These are phyloP conservation scores for Verticillium klebahnii DNA, from an alignment of 2,329 filamentous ascomycete species.

Conservation along the genomic window DNA sequence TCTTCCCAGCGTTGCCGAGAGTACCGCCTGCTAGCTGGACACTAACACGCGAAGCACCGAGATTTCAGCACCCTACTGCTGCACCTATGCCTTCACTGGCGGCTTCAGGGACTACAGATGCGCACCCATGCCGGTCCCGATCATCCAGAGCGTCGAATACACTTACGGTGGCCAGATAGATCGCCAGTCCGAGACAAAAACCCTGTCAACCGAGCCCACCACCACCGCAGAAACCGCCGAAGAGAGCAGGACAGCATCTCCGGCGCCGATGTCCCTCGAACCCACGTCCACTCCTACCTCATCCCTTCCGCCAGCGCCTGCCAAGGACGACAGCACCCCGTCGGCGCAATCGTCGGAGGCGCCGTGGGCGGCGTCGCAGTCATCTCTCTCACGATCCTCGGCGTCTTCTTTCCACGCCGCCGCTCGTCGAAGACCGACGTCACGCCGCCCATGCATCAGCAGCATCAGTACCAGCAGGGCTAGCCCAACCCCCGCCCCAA, in stretches of 20 bases:
- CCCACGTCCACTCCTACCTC: background rate
- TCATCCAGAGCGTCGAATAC: constrained; percentile 1
- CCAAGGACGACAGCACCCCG: constrained; percentile 15
- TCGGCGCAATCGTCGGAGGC: constrained; percentile 41
- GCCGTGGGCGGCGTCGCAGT: constrained; percentile 37
- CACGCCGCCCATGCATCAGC: background rate
- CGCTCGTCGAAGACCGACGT: constrained; percentile 12
- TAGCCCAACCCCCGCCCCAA: background rate
- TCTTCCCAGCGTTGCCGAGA: background rate
- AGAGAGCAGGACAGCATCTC: background rate
- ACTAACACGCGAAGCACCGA: constrained; percentile 1
- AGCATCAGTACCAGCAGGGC: background rate
- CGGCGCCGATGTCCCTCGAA: background rate
- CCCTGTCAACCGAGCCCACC: background rate
- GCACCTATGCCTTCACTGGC: constrained; percentile 7
- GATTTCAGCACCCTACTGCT: constrained; percentile 5
- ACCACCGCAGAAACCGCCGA: background rate
- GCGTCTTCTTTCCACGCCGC: constrained; percentile 34
- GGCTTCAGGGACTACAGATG: constrained; percentile 9
- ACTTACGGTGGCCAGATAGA: constrained; percentile 4
- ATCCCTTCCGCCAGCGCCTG: background rate
- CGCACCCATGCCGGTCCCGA: background rate
- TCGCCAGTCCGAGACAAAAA: constrained; percentile 3
- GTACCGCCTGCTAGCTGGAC: background rate
- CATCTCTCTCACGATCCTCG: constrained; percentile 32